phyloP scores from a whole-genome alignment of 441 rosid species.

The Pelargonium cotyledonis region DNA sequence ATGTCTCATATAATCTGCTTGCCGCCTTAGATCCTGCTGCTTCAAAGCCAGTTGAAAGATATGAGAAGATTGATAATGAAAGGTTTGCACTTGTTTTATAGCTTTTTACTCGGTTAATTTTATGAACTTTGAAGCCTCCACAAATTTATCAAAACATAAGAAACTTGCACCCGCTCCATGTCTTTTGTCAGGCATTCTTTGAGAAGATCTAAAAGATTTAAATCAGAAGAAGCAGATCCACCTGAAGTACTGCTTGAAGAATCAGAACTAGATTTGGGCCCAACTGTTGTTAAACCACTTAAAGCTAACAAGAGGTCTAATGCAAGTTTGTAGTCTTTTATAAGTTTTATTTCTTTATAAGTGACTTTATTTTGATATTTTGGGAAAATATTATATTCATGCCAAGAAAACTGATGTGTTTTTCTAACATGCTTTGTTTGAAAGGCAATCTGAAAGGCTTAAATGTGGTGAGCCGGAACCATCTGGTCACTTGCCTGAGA shows the following conservation, averaged over 20 bases:
- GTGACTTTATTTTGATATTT: not conserved
- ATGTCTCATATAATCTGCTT: conserved; percentile 13
- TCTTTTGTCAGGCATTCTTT: conserved; percentile 14
- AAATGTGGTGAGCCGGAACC: conserved; percentile 25
- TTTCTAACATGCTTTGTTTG: conserved; percentile 23
- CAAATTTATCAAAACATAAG: not conserved
- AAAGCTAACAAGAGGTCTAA: not conserved
- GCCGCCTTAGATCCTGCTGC: conserved; percentile 29
- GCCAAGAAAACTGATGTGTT: not conserved
- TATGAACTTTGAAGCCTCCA: not conserved
- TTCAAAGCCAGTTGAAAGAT: conserved; percentile 22
- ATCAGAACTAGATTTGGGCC: not conserved
- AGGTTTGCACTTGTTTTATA: conserved; percentile 20
- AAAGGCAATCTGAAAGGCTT: conserved; percentile 31
- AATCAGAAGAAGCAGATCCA: not conserved
- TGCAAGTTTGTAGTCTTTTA: not conserved
- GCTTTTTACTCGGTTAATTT: conserved; percentile 8
- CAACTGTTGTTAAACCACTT: not conserved
- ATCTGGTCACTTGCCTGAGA: conserved; percentile 24
- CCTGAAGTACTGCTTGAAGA: not conserved
- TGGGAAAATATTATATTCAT: not conserved
- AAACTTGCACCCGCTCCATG: conserved; percentile 1
- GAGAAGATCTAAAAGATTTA: conserved; percentile 13
- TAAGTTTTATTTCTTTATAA: not conserved
- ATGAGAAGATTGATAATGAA: conserved; percentile 24